A percentile compares a stretch with the other conserved stretches of the same genome.
Conservation (phyloP, 768 basidiomycete species). For the Lactarius psammicola region DNA sequence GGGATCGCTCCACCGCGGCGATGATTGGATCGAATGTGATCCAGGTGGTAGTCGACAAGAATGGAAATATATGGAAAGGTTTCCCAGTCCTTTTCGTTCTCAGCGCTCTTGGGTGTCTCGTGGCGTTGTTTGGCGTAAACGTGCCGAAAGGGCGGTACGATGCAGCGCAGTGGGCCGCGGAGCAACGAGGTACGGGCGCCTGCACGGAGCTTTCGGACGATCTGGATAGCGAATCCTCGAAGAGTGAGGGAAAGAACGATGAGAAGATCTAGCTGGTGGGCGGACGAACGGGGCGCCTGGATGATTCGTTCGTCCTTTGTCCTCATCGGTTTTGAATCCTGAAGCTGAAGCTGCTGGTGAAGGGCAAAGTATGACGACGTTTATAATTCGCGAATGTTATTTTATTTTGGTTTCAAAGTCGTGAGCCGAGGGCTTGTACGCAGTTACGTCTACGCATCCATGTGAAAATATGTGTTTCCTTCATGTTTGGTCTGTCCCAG, state of each 20-base stretch:
- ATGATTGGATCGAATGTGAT: conserved; percentile 87
- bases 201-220: background rate
- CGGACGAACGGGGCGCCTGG: background rate
- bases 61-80: conserved; percentile 75
- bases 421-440: too few relatives aligned
- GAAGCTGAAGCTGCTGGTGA: too few relatives aligned
- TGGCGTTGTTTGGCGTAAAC: conserved; percentile 71
- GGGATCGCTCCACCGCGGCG: conserved; percentile 58
- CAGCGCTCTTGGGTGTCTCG: conserved; percentile 59
- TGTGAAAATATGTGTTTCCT: too few relatives aligned
- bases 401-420: conserved; percentile 14
- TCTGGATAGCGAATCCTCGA: background rate
- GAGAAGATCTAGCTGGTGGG: background rate
- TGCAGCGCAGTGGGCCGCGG: conserved; percentile 41
- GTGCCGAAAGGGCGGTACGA: conserved; percentile 40
- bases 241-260: background rate
- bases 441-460: too few relatives aligned
- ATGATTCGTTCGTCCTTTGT: background rate
- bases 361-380: background rate
- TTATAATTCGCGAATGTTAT: background rate
- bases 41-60: conserved; percentile 72
- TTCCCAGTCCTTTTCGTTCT: conserved; percentile 82
- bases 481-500: too few relatives aligned
- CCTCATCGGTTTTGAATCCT: background rate
- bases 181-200: conserved; percentile 14